Percentiles rank a stretch among this genome's conserved stretches.
Conservation (phyloP, 768 basidiomycete genomes). For the Inosperma sp. region DNA sequence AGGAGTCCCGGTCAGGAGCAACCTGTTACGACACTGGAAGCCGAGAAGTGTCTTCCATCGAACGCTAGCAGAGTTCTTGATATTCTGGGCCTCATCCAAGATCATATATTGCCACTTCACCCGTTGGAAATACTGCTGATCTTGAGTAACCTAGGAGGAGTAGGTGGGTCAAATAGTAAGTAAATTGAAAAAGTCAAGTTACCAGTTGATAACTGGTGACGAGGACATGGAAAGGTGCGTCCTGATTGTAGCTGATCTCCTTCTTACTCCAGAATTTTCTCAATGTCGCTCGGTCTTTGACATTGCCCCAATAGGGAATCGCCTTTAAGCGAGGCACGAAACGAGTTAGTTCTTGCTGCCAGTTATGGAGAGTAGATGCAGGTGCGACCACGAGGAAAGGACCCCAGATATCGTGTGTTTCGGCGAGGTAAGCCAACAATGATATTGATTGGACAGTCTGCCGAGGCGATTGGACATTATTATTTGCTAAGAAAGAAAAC, state of each 20-base stretch:
- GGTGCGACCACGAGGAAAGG: constrained; percentile 98
- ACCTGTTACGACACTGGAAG: constrained; percentile 92
- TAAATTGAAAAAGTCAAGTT: constrained; percentile 23
- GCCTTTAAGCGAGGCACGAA: constrained; percentile 94
- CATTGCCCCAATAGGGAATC: constrained; percentile 96
- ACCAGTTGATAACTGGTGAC: constrained; percentile 97
- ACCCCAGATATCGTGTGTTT: constrained; percentile 98
- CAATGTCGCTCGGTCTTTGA: constrained; percentile 90
- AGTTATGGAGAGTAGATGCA: constrained; percentile 95
- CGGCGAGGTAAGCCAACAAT: constrained; percentile 90
- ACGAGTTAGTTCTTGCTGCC: constrained; percentile 97
- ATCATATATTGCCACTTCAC: constrained; percentile 99
- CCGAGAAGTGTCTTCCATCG: constrained; percentile 97
- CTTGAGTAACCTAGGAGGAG: constrained; percentile 72
- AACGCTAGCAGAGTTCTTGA: constrained; percentile 94
- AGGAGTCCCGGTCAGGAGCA: constrained; percentile 94
- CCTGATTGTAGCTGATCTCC: constrained; percentile 90
- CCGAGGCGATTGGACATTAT: constrained; percentile 1
- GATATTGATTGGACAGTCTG: constrained; percentile 98
- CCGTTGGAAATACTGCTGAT: constrained; percentile 96
- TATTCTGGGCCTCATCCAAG: constrained; percentile 98
- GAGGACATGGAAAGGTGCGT: constrained; percentile 93
- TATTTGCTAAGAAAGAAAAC: constrained; percentile 1
- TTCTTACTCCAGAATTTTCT: constrained; percentile 99
- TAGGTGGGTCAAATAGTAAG: background rate